Base-by-base conservation (phyloP, 805 yeast genomes). In the Candida chauliodis region DNA sequence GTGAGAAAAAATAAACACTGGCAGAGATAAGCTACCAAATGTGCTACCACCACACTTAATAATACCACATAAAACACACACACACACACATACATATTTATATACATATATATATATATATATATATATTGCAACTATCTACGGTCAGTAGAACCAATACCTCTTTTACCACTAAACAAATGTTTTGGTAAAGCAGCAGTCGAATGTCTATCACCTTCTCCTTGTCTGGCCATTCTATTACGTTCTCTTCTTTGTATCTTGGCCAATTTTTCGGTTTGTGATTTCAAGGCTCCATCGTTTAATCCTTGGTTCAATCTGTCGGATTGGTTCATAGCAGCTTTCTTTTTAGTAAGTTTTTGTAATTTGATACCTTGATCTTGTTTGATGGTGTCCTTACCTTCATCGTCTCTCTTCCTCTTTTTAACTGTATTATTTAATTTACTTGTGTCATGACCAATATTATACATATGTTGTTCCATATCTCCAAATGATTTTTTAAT, bases 161-260 rank as follows among this genome's bases (percentile, higher is more conserved):
- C 95, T 70, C 99, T 81, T 77, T 93, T 93, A 69, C 99, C 99
- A 54, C 88, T 70, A 73, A 84, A 85, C 76, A 93, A 74, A 69
- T 93, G 99, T 73, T 90, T 91, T 47, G 97, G 96, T 69, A 86
- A 65, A 45, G 86, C 71, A 37, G 85, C 93, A 38, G 89, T 77
- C 41, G 79, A 72, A 62, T 88, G 95, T 66, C 98, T 82, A 69
- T 93, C 99, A 57, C 86, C 84, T 71, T 93, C 99, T 71, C 98
- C 96, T 49, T 80, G 84, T 66, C 95, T 81, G 30, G 97, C 96
- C 56, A 73, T 65, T 72, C 90, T 82, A 69, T 90, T 87, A 71
- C 98, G 81, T 58, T 85, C 95, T 69, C 96, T 81, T 78, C 96
- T 87, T 63, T 86, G 90, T 53, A 86, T 63, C 73, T 89, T 90